These are phyloP conservation scores for Backusella parvicylindrica DNA, from an alignment of 192 early-diverging fungal genomes.

Conservation along the genomic window DNA sequence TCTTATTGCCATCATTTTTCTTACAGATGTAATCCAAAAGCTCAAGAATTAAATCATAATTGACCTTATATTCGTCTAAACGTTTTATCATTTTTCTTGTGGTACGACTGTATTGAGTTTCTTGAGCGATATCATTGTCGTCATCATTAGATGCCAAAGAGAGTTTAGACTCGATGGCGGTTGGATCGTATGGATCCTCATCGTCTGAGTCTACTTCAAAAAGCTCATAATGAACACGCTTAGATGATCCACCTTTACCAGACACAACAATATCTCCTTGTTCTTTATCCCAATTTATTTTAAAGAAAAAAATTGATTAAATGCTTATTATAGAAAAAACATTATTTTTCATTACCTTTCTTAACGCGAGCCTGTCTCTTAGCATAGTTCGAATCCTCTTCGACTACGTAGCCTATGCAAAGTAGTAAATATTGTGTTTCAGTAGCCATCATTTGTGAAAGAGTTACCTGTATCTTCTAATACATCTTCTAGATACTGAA, in stretches of 20 bases:
- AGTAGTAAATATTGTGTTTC: constrained; percentile 5
- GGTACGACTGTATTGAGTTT: neutral
- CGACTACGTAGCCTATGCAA: constrained; percentile 44
- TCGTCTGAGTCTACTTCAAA: constrained; percentile 29
- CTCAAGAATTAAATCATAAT: constrained; percentile 52
- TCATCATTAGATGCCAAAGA: neutral
- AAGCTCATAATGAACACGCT: constrained; percentile 27
- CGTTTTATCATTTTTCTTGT: constrained; percentile 42
- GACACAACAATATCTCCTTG: constrained; percentile 5
- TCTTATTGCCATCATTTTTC: neutral
- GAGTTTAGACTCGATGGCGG: constrained; percentile 9
- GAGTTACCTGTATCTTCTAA: constrained; percentile 48
- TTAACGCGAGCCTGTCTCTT: constrained; percentile 19
- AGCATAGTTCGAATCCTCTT: constrained; percentile 36
- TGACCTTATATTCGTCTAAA: constrained; percentile 51
- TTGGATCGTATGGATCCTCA: constrained; percentile 24
- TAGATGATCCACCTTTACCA: constrained; percentile 41
- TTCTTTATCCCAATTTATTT: constrained; percentile 5
- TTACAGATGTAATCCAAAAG: constrained; percentile 44
- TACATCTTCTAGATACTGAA: constrained; percentile 65
- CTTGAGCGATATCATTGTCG: neutral
- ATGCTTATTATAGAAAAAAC: neutral
- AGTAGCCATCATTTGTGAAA: neutral
- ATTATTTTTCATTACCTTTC: constrained; percentile 2
- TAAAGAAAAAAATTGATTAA: neutral